Evolutionary conservation across 2,329 filamentous ascomycete species (phyloP).

Genomic region (Stylonectria norvegica): DNA sequence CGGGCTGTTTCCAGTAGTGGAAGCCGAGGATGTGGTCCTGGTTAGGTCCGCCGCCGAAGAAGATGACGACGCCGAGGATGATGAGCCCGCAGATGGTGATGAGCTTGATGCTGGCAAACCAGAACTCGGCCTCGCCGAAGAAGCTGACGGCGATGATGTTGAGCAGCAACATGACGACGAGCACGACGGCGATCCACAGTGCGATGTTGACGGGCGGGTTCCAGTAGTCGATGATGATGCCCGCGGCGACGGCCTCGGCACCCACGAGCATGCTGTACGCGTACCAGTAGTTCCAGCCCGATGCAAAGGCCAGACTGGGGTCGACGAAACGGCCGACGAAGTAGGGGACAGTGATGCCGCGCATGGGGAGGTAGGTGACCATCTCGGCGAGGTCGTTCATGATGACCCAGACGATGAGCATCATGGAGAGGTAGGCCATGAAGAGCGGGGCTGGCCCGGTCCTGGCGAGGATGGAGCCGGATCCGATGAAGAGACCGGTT

Average conservation of each 20-base stretch:
- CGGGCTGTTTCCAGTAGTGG: constrained; percentile 33
- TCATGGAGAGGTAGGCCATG: constrained; percentile 62
- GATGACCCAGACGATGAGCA: constrained; percentile 50
- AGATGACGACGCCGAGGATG: constrained; percentile 41
- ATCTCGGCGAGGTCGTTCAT: constrained; percentile 55
- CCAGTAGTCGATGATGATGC: constrained; percentile 59
- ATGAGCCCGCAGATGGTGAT: constrained; percentile 56
- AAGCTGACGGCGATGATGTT: constrained; percentile 55
- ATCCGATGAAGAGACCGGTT: constrained; percentile 62
- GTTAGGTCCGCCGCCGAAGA: constrained; percentile 51
- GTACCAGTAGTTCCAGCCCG: constrained; percentile 60
- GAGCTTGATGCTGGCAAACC: constrained; percentile 58
- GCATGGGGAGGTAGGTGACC: constrained; percentile 52
- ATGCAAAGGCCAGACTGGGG: constrained; percentile 49
- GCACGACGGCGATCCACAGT: constrained; percentile 57
- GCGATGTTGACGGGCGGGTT: constrained; percentile 46
- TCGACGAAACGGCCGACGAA: constrained; percentile 54
- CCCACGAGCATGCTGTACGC: constrained; percentile 55
- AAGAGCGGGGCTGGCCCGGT: constrained; percentile 64
- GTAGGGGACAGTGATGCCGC: constrained; percentile 54
- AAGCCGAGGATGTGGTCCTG: constrained; percentile 40
- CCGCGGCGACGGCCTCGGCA: constrained; percentile 54
- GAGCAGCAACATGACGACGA: constrained; percentile 51
- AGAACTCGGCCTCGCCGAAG: constrained; percentile 61
- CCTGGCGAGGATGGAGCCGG: constrained; percentile 51